Evolutionary conservation across 345 rosid species (phyloP).

Genomic region (Melaleuca quinquenervia): DNA sequence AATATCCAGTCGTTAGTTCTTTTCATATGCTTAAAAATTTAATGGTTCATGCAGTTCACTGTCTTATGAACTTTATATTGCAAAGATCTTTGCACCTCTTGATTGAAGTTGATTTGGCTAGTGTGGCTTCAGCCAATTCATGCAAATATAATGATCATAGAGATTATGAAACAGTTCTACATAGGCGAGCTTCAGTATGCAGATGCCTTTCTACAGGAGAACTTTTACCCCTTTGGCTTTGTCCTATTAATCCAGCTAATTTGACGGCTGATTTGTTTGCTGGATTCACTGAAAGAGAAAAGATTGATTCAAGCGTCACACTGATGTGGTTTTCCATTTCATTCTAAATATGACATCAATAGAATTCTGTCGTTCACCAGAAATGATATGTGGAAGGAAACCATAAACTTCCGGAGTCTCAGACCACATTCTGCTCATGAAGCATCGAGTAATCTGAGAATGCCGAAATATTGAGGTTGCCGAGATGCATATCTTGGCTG

Average conservation of each 20-base stretch:
- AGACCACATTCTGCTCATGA: not conserved
- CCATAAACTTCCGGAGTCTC: not conserved
- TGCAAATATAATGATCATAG: not conserved
- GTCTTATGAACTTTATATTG: not conserved
- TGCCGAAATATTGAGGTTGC: not conserved
- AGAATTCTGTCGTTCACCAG: not conserved
- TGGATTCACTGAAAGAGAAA: not conserved
- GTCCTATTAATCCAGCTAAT: not conserved
- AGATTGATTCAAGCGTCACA: not conserved
- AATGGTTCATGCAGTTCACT: not conserved
- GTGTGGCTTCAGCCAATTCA: not conserved
- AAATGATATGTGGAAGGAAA: not conserved
- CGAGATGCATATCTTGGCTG: not conserved
- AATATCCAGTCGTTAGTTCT: slow-evolving; percentile 13
- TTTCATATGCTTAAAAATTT: not conserved
- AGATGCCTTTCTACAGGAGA: not conserved
- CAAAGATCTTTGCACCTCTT: not conserved
- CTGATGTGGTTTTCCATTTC: not conserved
- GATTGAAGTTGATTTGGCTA: not conserved
- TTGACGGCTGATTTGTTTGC: not conserved
- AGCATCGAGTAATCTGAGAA: not conserved
- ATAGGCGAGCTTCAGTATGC: not conserved
- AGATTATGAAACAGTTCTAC: not conserved
- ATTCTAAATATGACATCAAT: not conserved
- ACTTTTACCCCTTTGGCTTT: not conserved